Percentiles rank a stretch among this genome's conserved stretches.
Evolutionary conservation across 78 protist species (phyloP).

Genomic region (Mastigamoeba balamuthi): DNA sequence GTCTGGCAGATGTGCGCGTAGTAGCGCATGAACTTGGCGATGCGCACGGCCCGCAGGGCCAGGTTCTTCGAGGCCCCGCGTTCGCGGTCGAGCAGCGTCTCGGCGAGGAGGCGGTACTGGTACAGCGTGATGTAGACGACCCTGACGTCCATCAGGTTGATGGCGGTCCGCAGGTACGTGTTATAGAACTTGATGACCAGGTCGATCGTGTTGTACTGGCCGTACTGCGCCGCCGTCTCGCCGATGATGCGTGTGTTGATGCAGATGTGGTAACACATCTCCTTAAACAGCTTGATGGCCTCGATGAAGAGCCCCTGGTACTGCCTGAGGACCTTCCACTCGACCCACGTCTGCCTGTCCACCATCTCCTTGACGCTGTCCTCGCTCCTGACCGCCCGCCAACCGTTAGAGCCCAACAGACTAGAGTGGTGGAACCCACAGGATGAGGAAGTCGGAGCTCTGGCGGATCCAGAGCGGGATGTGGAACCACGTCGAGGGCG

Average conservation of each 20-base stretch:
- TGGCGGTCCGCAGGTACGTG: background rate
- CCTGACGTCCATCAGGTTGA: background rate
- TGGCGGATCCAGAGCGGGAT: background rate
- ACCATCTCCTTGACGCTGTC: background rate
- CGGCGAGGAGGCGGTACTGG: background rate
- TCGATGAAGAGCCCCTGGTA: slow-evolving; percentile 1
- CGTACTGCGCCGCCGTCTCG: background rate
- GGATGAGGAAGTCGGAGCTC: slow-evolving; percentile 2
- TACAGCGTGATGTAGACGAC: background rate
- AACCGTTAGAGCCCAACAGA: background rate
- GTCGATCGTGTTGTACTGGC: background rate
- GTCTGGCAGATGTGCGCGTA: background rate
- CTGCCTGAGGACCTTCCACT: slow-evolving; percentile 9
- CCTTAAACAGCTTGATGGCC: background rate
- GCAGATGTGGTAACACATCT: background rate
- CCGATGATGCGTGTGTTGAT: slow-evolving; percentile 7
- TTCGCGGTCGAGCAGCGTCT: background rate
- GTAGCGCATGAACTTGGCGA: background rate
- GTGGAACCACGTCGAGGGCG: background rate
- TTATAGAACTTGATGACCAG: slow-evolving; percentile 2
- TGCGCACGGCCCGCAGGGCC: background rate
- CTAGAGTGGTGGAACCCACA: background rate
- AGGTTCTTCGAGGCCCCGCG: background rate
- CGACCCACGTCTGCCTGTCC: background rate
- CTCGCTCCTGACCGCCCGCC: background rate